A percentile compares a stretch with the other conserved stretches of the same genome.
Conservation (phyloP, 1,139 yeast species). For the Zygoascus meyerae region DNA sequence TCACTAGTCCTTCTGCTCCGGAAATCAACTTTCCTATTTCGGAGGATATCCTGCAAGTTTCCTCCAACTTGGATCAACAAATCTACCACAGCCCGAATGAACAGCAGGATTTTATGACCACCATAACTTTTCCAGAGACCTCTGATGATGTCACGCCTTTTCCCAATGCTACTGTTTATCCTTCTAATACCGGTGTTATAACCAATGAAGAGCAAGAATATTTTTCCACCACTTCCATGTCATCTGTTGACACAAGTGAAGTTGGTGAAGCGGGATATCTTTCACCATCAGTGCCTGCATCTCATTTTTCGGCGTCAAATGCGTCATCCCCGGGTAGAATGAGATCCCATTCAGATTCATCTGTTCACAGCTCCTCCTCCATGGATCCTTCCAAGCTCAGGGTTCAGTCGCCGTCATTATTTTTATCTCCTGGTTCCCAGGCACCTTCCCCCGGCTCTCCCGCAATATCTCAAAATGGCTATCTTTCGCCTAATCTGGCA, state of each 20-base stretch:
- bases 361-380: slow-evolving; percentile 8
- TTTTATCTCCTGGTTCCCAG: slow-evolving; percentile 5
- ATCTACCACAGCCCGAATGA: background rate
- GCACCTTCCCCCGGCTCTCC: background rate
- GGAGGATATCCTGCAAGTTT: background rate
- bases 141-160: too few species aligned
- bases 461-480: background rate
- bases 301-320: background rate
- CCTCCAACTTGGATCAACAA: background rate
- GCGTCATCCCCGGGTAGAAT: slow-evolving; percentile 17
- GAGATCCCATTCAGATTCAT: slow-evolving; percentile 24
- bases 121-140: background rate
- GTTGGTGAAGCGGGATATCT: background rate
- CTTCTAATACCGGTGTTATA: background rate
- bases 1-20: slow-evolving; percentile 5
- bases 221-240: slow-evolving; percentile 1
- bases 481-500: slow-evolving; percentile 3
- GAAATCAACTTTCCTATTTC: slow-evolving; percentile 6
- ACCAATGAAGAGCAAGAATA: background rate
- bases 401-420: slow-evolving; percentile 8
- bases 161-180: background rate
- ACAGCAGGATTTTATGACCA: background rate
- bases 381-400: background rate
- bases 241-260: slow-evolving; percentile 3
- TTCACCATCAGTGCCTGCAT: background rate